Evolutionary conservation across 352 stramenopile genomes (phyloP).

Genomic region (Pseudoperonospora humuli): DNA sequence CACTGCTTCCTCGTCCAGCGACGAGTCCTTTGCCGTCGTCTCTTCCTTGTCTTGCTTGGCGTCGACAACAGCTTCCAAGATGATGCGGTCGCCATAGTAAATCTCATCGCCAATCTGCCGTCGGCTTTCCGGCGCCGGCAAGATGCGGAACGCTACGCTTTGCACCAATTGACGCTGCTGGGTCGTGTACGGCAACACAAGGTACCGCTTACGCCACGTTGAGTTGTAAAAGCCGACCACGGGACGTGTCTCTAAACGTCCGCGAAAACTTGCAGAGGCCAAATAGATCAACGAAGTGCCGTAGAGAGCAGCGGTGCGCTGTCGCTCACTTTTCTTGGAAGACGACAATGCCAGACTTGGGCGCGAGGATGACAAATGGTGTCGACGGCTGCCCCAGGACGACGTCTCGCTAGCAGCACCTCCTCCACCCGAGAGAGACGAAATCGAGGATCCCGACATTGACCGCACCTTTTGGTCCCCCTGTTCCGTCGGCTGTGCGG

Average conservation of each 20-base stretch:
- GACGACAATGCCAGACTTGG: slow-evolving; percentile 10
- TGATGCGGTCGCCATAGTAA: slow-evolving; percentile 73
- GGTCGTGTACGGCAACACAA: slow-evolving; percentile 66
- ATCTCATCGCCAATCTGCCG: slow-evolving; percentile 55
- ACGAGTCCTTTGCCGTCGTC: slow-evolving; percentile 10
- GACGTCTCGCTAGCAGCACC: slow-evolving; percentile 26
- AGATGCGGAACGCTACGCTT: slow-evolving; percentile 64
- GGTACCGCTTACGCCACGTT: slow-evolving; percentile 75
- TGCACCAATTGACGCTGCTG: slow-evolving; percentile 63
- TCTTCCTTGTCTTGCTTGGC: slow-evolving; percentile 7
- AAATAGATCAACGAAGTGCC: slow-evolving; percentile 63
- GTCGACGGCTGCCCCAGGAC: slow-evolving; percentile 20
- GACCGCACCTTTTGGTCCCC: slow-evolving; percentile 25
- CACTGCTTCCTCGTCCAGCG: slow-evolving; percentile 12
- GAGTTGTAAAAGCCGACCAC: slow-evolving; percentile 75
- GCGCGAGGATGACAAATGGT: slow-evolving; percentile 18
- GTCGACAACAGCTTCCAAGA: slow-evolving; percentile 45
- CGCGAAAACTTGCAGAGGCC: slow-evolving; percentile 64
- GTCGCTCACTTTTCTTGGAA: slow-evolving; percentile 19
- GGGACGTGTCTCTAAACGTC: slow-evolving; percentile 61
- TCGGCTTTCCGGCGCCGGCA: slow-evolving; percentile 48
- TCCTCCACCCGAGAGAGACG: slow-evolving; percentile 33
- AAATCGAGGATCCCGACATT: slow-evolving; percentile 47
- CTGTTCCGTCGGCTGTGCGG: slow-evolving; percentile 2
- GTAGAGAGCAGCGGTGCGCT: slow-evolving; percentile 45